Evolutionary conservation across 2,329 filamentous ascomycete species (phyloP).

Genomic region (Colletotrichum tropicicola): DNA sequence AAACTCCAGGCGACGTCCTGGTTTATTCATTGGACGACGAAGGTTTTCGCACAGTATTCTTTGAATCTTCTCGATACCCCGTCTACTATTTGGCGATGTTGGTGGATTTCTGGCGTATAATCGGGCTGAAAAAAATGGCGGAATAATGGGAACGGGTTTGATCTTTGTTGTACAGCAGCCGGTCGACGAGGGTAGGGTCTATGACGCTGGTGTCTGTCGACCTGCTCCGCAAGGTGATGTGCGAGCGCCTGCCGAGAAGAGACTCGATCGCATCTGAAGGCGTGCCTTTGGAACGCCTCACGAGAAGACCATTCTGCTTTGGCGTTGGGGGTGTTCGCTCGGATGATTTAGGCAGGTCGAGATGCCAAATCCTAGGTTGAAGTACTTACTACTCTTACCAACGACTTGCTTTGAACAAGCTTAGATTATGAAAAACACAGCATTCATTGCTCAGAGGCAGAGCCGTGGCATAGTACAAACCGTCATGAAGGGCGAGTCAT

Average conservation of each 20-base stretch:
- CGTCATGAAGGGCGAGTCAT: not conserved
- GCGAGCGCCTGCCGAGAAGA: not conserved
- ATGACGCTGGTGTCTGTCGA: not conserved
- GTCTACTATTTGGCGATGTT: conserved; percentile 23
- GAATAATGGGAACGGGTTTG: not conserved
- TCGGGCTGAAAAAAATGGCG: conserved; percentile 6
- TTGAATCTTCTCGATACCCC: conserved; percentile 26
- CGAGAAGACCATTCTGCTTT: not conserved
- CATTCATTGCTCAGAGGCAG: not conserved
- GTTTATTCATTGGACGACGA: not conserved
- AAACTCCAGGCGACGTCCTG: not conserved
- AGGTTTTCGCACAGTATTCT: not conserved
- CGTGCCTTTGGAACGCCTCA: not conserved
- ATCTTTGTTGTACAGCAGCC: conserved; percentile 20
- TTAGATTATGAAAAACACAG: not conserved
- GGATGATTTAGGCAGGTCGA: not conserved
- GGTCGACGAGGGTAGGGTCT: not conserved
- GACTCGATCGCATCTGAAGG: not conserved
- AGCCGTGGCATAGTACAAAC: too few species aligned
- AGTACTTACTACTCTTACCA: not conserved
- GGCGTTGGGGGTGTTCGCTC: not conserved
- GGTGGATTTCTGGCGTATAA: conserved; percentile 27
- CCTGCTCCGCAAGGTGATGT: conserved; percentile 3
- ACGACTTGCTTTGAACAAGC: not conserved
- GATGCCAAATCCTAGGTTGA: not conserved